Base-by-base conservation (phyloP, 352 stramenopile genomes). In the Globisporangium yorkense region DNA sequence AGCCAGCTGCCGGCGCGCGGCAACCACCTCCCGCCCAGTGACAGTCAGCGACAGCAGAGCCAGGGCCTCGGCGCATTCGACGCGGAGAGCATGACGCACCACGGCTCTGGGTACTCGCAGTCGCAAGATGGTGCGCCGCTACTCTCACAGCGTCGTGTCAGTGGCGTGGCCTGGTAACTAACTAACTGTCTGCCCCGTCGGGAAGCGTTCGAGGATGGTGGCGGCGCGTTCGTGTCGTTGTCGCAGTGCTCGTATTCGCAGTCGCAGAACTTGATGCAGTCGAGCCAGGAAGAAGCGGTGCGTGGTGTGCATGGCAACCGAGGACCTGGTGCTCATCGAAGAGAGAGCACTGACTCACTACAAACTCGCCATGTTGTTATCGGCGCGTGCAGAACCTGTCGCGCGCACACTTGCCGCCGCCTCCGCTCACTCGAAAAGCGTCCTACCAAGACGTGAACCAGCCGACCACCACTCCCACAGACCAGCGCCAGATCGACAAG, bases 271-370 rank as follows among this genome's bases (percentile, higher is more conserved):
- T 5, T 57, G 21, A 33, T 62, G 27, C 50, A 53, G 27, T 53
- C 61, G 27, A 66, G 61, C 27, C 61, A 66, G 58, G 61, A 66
- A 18, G 61, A 66, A 37, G 15, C 27, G 18, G 61, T 66, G 13
- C 31, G 18, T 43, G 37, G 12, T 12, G 31, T 35, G 31, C 9
- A 15, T 15, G 8, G 16, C 8, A 4, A 35, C 18, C 35, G 21
- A 13, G 29, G 5, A 20, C n/a, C 1, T 54, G 31, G n/a, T 3
- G 21, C 15, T 33, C 12, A 20, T 21, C 5, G 24, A n/a, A 24
- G n/a, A n/a, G 8, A 0, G n/a, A 27, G 5, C 6, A n/a, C 18
- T 27, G 43, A 27, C 43, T 13, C 18, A 47, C n/a, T 39, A 9
- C 1, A 9, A 10, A 9, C 1, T 16, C 10, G 31, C 43, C 6